Percentiles rank a stretch among this genome's conserved stretches.
Conservation (phyloP, 345 rosid species). For the Eucalyptus pauciflora region DNA sequence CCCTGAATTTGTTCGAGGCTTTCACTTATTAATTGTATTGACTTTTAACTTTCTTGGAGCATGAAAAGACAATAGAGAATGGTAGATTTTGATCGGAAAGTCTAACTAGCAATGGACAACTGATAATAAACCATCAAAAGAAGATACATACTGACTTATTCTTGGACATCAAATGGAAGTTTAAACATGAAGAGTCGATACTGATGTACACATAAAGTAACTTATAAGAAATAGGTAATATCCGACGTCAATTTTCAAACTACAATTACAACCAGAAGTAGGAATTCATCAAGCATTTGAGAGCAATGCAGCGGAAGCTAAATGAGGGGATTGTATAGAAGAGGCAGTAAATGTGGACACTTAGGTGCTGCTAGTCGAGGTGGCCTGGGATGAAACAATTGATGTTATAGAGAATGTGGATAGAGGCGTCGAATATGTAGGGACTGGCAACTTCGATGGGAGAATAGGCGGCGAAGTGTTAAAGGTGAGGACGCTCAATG, state of each 20-base stretch:
- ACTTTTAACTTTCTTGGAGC: not conserved
- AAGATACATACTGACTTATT: not conserved
- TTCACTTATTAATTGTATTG: not conserved
- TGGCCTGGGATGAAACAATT: not conserved
- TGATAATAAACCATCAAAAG: not conserved
- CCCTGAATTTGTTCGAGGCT: not conserved
- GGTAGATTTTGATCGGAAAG: not conserved
- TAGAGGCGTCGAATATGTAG: too few species aligned
- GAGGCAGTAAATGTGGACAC: not conserved
- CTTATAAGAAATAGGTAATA: too few species aligned
- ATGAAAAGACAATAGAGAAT: not conserved
- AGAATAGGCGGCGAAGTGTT: too few species aligned
- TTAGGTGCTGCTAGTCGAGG: accelerated
- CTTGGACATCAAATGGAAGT: not conserved
- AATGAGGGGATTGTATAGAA: not conserved
- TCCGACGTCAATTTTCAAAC: not conserved
- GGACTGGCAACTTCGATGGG: too few species aligned
- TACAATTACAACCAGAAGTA: too few species aligned
- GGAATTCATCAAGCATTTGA: not conserved
- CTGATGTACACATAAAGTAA: not conserved
- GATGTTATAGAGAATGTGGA: too few species aligned
- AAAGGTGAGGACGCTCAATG: too few species aligned
- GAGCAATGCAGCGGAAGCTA: not conserved
- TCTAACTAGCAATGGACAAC: not conserved
- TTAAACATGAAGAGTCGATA: not conserved